These are phyloP conservation scores for Fusarium pseudograminearum DNA, from an alignment of 2,329 filamentous ascomycete species.

Conservation along the genomic window DNA sequence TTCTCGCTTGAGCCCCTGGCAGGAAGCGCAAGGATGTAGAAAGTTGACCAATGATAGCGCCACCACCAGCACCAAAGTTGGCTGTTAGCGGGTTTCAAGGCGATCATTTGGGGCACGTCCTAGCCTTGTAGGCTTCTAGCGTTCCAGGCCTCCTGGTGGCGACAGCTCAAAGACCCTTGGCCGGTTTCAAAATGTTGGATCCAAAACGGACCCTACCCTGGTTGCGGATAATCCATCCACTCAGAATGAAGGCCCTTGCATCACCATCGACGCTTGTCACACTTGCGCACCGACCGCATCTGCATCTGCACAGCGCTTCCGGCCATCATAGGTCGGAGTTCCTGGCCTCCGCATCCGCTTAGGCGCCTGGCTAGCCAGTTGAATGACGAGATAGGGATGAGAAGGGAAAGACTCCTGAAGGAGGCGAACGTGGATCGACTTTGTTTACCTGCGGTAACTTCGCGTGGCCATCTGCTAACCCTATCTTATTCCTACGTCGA, in stretches of 20 bases:
- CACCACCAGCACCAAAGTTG: conserved; percentile 28
- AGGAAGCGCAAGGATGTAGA: conserved; percentile 10
- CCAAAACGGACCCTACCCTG: conserved; percentile 32
- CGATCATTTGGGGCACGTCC: conserved; percentile 34
- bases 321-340: conserved; percentile 20
- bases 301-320: conserved; percentile 20
- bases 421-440: conserved; percentile 12
- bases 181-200: conserved; percentile 37
- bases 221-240: conserved; percentile 34
- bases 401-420: conserved; percentile 12
- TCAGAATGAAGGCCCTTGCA: conserved; percentile 35
- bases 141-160: conserved; percentile 31
- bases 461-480: conserved; percentile 14
- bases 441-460: conserved; percentile 8
- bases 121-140: conserved; percentile 37
- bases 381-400: conserved; percentile 14
- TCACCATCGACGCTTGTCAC: conserved; percentile 35
- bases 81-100: conserved; percentile 41
- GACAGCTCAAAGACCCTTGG: conserved; percentile 25
- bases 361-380: conserved; percentile 40
- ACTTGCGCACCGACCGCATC: conserved; percentile 25
- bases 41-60: conserved; percentile 23
- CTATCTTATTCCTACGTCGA: conserved; percentile 33
- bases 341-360: conserved; percentile 27
- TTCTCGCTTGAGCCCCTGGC: conserved; percentile 42